Percentiles rank a stretch among this genome's conserved stretches.
phyloP scores from a whole-genome alignment of 75 land plant species.

The Cryptomeria japonica region DNA sequence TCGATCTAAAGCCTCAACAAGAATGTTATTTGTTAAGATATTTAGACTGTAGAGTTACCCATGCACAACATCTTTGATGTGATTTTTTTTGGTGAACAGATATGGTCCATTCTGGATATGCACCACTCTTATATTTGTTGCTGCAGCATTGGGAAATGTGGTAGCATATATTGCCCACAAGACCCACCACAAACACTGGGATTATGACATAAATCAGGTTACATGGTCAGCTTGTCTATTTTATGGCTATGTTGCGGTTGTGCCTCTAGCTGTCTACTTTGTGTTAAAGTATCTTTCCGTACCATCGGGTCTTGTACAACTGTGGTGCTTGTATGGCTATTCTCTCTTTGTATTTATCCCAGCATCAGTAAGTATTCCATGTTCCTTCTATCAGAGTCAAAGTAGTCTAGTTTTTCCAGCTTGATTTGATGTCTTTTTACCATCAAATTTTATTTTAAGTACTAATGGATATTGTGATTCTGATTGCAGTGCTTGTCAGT shows the following conservation, averaged over 20 bases:
- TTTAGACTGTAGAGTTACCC: not conserved
- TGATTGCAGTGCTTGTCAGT: constrained; percentile 84
- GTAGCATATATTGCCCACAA: constrained; percentile 94
- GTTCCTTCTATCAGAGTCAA: not conserved
- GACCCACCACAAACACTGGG: constrained; percentile 73
- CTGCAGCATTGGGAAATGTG: constrained; percentile 96
- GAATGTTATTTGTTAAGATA: not conserved
- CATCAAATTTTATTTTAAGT: not conserved
- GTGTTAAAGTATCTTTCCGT: constrained; percentile 94
- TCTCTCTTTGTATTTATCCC: constrained; percentile 98
- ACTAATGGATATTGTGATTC: constrained; percentile 14
- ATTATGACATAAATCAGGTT: constrained; percentile 93
- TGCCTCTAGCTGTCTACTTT: constrained; percentile 82
- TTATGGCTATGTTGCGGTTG: constrained; percentile 88
- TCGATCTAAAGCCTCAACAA: not conserved
- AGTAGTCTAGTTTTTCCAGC: not conserved
- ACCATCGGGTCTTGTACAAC: constrained; percentile 86
- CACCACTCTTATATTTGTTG: constrained; percentile 98
- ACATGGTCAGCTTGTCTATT: constrained; percentile 97
- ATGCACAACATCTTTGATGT: not conserved
- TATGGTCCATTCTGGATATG: constrained; percentile 99
- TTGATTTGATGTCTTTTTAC: constrained; percentile 7
- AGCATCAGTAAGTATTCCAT: constrained; percentile 64
- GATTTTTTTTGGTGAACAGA: constrained; percentile 40
- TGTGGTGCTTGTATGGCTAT: constrained; percentile 96